Conservation (phyloP, 23 red algal species). For the Gracilariopsis chorda region DNA sequence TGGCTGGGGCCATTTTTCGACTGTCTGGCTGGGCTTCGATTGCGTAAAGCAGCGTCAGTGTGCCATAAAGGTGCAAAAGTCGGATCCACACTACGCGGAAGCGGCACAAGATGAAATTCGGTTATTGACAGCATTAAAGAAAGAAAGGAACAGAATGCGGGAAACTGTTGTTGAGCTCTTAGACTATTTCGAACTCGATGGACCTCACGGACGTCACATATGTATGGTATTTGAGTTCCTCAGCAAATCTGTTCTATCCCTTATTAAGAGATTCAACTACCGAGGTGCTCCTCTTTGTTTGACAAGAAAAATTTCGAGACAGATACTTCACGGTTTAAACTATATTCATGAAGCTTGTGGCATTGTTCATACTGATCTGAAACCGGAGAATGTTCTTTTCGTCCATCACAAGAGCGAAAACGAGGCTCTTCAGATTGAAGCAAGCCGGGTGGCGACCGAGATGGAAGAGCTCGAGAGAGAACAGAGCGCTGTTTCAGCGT, state of each 20-base stretch:
- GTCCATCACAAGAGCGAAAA: slow-evolving; percentile 12
- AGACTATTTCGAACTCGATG: slow-evolving; percentile 78
- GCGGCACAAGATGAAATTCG: slow-evolving; percentile 90
- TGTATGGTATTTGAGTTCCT: slow-evolving; percentile 92
- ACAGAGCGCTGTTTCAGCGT: background rate
- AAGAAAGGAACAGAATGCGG: background rate
- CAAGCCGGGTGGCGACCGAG: background rate
- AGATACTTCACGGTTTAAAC: slow-evolving; percentile 75
- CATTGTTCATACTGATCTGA: slow-evolving; percentile 98
- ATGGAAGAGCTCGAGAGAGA: background rate
- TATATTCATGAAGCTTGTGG: slow-evolving; percentile 74
- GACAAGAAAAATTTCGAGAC: slow-evolving; percentile 51
- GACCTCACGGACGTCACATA: slow-evolving; percentile 80
- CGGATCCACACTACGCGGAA: slow-evolving; percentile 79
- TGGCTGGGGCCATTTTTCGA: slow-evolving; percentile 98
- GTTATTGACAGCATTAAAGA: slow-evolving; percentile 44
- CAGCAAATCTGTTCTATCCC: slow-evolving; percentile 83
- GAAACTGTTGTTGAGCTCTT: slow-evolving; percentile 65
- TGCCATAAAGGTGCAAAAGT: slow-evolving; percentile 96
- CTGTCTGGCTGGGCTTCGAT: slow-evolving; percentile 90
- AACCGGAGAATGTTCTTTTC: slow-evolving; percentile 95
- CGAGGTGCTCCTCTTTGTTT: slow-evolving; percentile 72
- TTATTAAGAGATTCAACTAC: slow-evolving; percentile 86
- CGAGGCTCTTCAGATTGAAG: background rate
- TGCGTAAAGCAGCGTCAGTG: slow-evolving; percentile 3